Conservation (phyloP, 1,139 yeast species). For the Candida tropicalis region DNA sequence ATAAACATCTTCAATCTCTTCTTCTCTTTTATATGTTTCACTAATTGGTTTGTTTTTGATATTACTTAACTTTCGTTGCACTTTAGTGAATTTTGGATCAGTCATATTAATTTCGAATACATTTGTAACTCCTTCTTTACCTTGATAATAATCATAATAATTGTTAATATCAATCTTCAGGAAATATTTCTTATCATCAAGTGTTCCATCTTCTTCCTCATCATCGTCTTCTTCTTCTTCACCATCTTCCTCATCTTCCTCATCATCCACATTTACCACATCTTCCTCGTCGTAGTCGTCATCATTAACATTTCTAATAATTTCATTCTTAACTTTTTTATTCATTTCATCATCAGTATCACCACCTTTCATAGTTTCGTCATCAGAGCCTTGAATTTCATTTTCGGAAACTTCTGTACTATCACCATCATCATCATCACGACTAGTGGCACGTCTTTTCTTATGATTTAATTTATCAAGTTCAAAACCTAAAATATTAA, state of each 20-base stretch:
- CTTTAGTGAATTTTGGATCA: conserved; percentile 9
- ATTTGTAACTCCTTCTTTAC: conserved; percentile 7
- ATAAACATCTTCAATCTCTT: conserved; percentile 11
- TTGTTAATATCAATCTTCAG: conserved; percentile 14
- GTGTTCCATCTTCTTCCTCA: conserved; percentile 8
- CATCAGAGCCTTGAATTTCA: background rate
- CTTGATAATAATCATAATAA: conserved; percentile 13
- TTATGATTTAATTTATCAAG: background rate
- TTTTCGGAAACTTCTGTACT: conserved; percentile 2
- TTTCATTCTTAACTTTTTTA: background rate
- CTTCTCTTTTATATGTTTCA: conserved; percentile 6
- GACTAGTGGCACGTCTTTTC: background rate
- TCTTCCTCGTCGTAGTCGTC: too few species aligned
- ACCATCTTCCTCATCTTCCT: background rate
- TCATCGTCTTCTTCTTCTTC: conserved; percentile 4
- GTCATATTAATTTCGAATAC: conserved; percentile 11
- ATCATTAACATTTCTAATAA: background rate
- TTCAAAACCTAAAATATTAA: conserved; percentile 22
- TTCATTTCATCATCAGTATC: background rate
- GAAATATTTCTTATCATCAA: conserved; percentile 10
- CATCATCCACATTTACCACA: conserved; percentile 3
- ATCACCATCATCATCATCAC: background rate
- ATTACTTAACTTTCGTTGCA: conserved; percentile 17
- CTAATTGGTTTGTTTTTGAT: conserved; percentile 13
- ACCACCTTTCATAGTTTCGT: background rate